phyloP scores from a whole-genome alignment of 2,329 filamentous ascomycete species.

The Colletotrichum agaves region DNA sequence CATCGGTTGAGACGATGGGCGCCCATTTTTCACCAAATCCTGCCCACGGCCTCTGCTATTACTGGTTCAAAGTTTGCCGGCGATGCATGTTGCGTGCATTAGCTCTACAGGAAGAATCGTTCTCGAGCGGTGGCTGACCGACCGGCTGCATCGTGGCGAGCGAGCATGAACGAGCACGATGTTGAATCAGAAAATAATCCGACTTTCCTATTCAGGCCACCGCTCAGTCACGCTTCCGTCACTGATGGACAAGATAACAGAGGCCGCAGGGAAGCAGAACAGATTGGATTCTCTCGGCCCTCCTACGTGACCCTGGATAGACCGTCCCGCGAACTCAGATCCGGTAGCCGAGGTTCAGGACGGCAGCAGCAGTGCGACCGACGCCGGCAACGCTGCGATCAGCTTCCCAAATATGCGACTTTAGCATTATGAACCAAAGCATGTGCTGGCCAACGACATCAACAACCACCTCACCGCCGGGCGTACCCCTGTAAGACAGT shows the following conservation, averaged over 20 bases:
- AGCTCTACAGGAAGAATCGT: conserved; percentile 8
- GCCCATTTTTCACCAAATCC: neutral
- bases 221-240: neutral
- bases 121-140: conserved; percentile 4
- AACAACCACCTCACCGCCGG: neutral
- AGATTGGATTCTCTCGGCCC: conserved; percentile 1
- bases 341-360: neutral
- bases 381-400: neutral
- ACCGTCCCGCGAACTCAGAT: conserved; percentile 7
- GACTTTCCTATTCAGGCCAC: neutral
- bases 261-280: neutral
- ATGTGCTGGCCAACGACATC: neutral
- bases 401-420: neutral
- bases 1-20: neutral
- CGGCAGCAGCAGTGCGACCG: neutral
- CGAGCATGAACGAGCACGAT: conserved; percentile 19
- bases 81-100: conserved; percentile 26
- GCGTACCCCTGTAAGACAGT: neutral
- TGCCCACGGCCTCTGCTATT: neutral
- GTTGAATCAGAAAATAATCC: neutral
- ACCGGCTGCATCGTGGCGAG: conserved; percentile 6
- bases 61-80: conserved; percentile 7
- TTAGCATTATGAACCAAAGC: neutral
- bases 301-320: neutral
- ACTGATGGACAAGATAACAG: neutral